phyloP scores from a whole-genome alignment of 257 asterid genomes.

The Solanum chaucha region DNA sequence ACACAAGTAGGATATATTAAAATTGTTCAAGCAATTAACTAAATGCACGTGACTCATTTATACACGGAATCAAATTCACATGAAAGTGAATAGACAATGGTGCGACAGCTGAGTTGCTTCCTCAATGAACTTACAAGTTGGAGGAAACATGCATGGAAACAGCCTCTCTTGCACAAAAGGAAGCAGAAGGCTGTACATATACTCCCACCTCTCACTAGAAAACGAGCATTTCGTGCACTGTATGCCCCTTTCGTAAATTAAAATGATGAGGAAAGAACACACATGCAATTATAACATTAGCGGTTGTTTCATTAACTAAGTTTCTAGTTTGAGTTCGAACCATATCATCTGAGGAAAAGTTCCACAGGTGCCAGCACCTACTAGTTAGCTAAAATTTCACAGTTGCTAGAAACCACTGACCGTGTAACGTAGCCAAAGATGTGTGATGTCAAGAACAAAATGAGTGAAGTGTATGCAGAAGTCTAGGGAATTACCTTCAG shows the following conservation, averaged over 20 bases:
- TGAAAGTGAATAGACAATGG: not conserved
- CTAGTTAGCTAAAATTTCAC: not conserved
- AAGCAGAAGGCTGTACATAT: not conserved
- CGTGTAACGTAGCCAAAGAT: not conserved
- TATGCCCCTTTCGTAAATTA: not conserved
- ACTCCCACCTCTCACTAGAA: not conserved
- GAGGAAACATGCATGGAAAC: not conserved
- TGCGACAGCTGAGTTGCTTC: not conserved
- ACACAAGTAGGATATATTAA: not conserved
- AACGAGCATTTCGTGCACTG: not conserved
- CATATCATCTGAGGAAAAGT: not conserved
- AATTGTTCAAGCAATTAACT: not conserved
- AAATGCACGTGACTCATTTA: not conserved
- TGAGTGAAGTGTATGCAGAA: not conserved
- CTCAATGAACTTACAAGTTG: not conserved
- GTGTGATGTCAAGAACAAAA: not conserved
- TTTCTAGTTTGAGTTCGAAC: not conserved
- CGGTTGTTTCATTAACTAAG: not conserved
- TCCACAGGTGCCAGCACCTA: not conserved
- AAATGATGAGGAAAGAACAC: not conserved
- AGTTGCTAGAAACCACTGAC: not conserved
- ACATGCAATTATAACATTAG: not conserved
- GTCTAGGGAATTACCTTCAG: not conserved
- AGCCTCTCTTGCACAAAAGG: not conserved
- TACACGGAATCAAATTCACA: not conserved